A percentile compares a stretch with the other conserved stretches of the same genome.
Evolutionary conservation across 805 yeast genomes (phyloP).

Genomic region (Ogataea dorogensis): DNA sequence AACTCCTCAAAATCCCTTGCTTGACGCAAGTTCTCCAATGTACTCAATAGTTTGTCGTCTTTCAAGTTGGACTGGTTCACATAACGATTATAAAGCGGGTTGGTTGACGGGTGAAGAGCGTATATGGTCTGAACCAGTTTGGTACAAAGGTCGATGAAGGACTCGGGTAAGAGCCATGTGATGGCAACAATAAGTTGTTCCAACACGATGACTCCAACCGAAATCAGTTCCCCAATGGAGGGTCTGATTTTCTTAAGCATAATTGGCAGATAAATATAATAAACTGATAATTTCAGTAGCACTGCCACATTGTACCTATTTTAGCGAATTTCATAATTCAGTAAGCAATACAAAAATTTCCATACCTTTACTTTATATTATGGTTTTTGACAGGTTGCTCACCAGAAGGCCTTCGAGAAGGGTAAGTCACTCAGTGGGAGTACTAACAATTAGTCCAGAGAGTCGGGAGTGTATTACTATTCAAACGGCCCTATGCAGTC

Average conservation of each 20-base stretch:
- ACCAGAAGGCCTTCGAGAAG: constrained; percentile 30
- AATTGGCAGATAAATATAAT: constrained; percentile 2
- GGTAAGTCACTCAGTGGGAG: constrained; percentile 17
- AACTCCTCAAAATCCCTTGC: constrained; percentile 61
- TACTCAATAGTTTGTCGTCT: constrained; percentile 18
- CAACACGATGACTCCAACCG: constrained; percentile 26
- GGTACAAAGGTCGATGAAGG: constrained; percentile 26
- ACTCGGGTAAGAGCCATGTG: constrained; percentile 27
- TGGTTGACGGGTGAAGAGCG: constrained; percentile 20
- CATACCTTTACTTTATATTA: constrained; percentile 7
- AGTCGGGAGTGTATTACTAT: constrained; percentile 28
- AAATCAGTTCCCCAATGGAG: constrained; percentile 19
- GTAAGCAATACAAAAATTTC: constrained; percentile 7
- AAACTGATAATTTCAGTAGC: constrained; percentile 1
- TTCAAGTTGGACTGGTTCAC: constrained; percentile 14
- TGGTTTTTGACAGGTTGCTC: constrained; percentile 29
- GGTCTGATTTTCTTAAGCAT: constrained; percentile 4
- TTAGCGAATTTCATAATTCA: constrained; percentile 2
- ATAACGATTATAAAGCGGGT: constrained; percentile 25
- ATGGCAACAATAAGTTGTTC: constrained; percentile 29
- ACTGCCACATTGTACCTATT: constrained; percentile 2
- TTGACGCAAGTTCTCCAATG: constrained; percentile 39
- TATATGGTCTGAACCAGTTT: constrained; percentile 21
- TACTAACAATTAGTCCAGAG: constrained; percentile 22
- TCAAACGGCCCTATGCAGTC: constrained; percentile 1